Base-by-base conservation (phyloP, 2,329 filamentous ascomycete genomes). In the Ophiocordyceps camponoti-leonardi region DNA sequence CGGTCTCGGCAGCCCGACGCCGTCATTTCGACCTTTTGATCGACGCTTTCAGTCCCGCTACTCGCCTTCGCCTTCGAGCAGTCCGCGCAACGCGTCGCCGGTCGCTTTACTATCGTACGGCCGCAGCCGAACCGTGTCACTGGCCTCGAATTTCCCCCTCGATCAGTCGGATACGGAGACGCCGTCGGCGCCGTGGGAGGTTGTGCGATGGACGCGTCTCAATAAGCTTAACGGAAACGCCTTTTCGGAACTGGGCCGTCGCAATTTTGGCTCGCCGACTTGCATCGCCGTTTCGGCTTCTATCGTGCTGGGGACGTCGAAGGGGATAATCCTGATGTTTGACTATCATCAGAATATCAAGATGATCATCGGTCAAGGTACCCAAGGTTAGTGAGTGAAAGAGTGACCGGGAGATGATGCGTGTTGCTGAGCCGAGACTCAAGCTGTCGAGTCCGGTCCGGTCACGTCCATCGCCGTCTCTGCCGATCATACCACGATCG, bases 311-410 rank as follows among this genome's bases (percentile, higher is more conserved):
- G 92, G 92, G 23, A 98, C 93, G 1, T 85, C 86, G 4, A 96
- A 94, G 62, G 92, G 93, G 45, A 81, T 95, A 61, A 83, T 96
- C 47, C 69, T 98, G 58, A 79, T 96, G 48, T 98, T 98, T 66
- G 93, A 98, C 67, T 96, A 95, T 62, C 86, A 93, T 60, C 92
- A 98, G 64, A 92, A 84, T 53, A 67, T 96, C 47, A 95, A 94
- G 64, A 81, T 84, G 54, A 94, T 96, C 47, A 86, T 98, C 51
- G 92, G 92, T 2, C 83, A 85, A 30, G 88, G 90, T 31, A 94
- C 88, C 1, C 94, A 92, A 72, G 83, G 84, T 84, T 64, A 53
- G 69, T 11, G 26, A 28, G 26, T 11, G 45, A 22, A 14, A 39
- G 35, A n/a, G 7, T 19, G 4, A 5, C n/a, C 35, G 6, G 3